Percentiles rank a stretch among this genome's conserved stretches.
Evolutionary conservation across 1,284 basidiomycete genomes (phyloP).

Genomic region (Trametes hirsuta): DNA sequence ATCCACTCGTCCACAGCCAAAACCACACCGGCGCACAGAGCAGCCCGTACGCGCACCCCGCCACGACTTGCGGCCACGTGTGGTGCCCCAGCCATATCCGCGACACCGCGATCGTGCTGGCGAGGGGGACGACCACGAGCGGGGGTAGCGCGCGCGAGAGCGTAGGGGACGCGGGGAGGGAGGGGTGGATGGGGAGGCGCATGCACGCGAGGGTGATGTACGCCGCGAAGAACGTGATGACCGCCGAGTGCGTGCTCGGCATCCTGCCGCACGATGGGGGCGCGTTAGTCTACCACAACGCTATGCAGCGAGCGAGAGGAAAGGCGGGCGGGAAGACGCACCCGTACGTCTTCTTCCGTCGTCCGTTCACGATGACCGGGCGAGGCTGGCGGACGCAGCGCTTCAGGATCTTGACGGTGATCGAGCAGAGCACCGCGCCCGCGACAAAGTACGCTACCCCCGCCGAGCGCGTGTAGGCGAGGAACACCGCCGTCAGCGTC

Average conservation of each 20-base stretch:
- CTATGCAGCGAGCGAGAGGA: background rate
- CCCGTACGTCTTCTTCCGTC: constrained; percentile 66
- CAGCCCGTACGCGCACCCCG: constrained; percentile 65
- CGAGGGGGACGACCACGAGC: constrained; percentile 57
- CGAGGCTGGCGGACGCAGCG: constrained; percentile 70
- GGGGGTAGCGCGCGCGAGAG: constrained; percentile 45
- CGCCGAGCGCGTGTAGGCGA: constrained; percentile 71
- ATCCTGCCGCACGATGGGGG: constrained; percentile 53
- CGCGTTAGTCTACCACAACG: background rate
- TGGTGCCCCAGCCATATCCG: constrained; percentile 84
- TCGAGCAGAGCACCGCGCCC: constrained; percentile 65
- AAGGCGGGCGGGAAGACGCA: constrained; percentile 36
- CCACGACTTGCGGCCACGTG: constrained; percentile 73
- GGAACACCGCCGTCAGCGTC: constrained; percentile 52
- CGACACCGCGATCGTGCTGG: constrained; percentile 60
- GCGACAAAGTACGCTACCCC: constrained; percentile 70
- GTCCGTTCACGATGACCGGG: constrained; percentile 48
- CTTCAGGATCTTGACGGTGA: constrained; percentile 74
- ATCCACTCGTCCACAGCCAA: constrained; percentile 50
- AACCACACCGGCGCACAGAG: constrained; percentile 65
- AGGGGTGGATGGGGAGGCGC: constrained; percentile 54
- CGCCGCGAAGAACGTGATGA: constrained; percentile 70
- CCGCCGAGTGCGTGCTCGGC: constrained; percentile 88
- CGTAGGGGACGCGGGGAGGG: constrained; percentile 40
- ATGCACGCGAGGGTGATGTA: constrained; percentile 67